Evolutionary conservation across 2,329 filamentous ascomycete genomes (phyloP), one percentile per base, ranked within the genome.

Genomic region (Aspergillus fischeri): DNA sequence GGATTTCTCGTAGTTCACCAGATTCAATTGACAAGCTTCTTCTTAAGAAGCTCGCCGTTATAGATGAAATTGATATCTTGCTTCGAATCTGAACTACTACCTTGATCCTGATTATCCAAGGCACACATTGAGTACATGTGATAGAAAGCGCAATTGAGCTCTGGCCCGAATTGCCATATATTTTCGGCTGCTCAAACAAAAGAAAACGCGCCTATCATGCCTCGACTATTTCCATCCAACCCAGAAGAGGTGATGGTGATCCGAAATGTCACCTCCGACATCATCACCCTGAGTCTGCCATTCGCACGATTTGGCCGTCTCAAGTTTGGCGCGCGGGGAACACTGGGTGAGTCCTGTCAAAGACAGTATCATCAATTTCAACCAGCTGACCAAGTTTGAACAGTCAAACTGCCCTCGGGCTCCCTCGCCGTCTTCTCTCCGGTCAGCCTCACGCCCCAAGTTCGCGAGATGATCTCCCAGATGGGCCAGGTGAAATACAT

Each of bases 401-500:
- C 63, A 91, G 91, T 96, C 58, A 89, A 87, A 65, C 84, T 99
- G 65, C 83, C 85, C 57, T 87, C 86, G 9, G 92, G 92, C 56
- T 79, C 83, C 49, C 84, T 97, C 44, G 90, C 91, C 63, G 87
- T 97, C 72, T 97, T 97, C 83, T 96, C 92, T 0, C 94, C 94
- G 20, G 90, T 94, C 21, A 89, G 88, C 14, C 83, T 97, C 55
- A 97, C 92, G 3, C 82, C 87, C 3, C 85, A 88, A 57, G 86
- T 92, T 42, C 85, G 82, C 60, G 78, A 90, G 52, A 77, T 81
- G 54, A 74, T 85, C 21, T 80, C 85, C n/a, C 73, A 78, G 35
- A 78, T 91, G 56, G 86, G 86, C 60, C 86, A 87, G 51, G 85
- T 97, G 52, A 84, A 83, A 64, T 97, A 97, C 80, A 87, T 99